Base-by-base conservation (phyloP, 2,329 filamentous ascomycete species). In the Exserohilum turcica region DNA sequence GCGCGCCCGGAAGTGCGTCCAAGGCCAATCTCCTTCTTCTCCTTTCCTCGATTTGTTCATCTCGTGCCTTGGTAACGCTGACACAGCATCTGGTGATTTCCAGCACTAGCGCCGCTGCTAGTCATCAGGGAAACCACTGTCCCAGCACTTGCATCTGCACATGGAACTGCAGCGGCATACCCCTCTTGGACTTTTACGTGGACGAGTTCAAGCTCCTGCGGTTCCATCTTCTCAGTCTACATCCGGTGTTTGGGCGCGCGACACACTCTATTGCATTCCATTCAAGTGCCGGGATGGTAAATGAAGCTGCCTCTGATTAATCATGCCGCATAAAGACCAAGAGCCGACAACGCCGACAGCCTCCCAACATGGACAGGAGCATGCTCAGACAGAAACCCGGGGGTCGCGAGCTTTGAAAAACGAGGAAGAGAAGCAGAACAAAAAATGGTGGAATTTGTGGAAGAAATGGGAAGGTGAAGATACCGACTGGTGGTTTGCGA, bases 401-500 rank as follows among this genome's bases (percentile, higher is more conserved):
- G 28, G 29, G n/a, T 15, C 15, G 18, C 24, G 6, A 8, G 6
- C 24, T 12, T 16, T 32, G 6, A 16, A 5, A 7, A 27, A 12
- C 18, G 7, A 9, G 0, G n/a, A 43, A 31, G 32, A 18, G 18
- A 10, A 16, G n/a, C 3, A 13, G 19, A 29, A 2, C 6, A 29
- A 19, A 2, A 24, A 24, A 38, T 59, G 51, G 60, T 55, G 58
- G 53, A 38, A 56, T 32, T 37, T 57, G 2, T 59, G 52, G 50
- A 57, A 52, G 43, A 49, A 51, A 33, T 57, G 55, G 56, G 56
- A 59, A 6, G 49, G 49, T 2, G 32, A 59, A 16, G 58, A 61
- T 7, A 72, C 66, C 45, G 66, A 71, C 47, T 76, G 73, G 73
- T 76, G 73, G 73, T 75, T 75, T 54, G 73, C 73, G 0, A 72